These are phyloP conservation scores for Rutstroemia sp. DNA, from an alignment of 2,329 filamentous ascomycete species.

Conservation along the genomic window DNA sequence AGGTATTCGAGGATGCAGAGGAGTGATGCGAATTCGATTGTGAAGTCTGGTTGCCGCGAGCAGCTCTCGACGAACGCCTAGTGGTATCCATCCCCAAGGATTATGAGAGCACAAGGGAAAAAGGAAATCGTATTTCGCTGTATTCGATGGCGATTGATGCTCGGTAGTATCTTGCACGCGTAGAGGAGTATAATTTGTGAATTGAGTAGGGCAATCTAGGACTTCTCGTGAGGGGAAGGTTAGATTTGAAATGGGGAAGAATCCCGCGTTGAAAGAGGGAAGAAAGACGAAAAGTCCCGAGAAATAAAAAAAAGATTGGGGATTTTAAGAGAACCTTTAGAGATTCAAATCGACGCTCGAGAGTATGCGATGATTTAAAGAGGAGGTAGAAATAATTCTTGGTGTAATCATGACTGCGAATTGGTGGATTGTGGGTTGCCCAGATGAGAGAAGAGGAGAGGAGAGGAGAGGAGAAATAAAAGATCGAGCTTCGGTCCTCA, in stretches of 20 bases:
- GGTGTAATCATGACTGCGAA: constrained; percentile 11
- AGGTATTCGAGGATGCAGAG: constrained; percentile 70
- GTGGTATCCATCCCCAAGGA: constrained; percentile 45
- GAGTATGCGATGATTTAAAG: constrained; percentile 2
- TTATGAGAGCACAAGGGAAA: constrained; percentile 6
- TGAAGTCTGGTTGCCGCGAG: constrained; percentile 66
- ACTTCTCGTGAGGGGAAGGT: constrained; percentile 8
- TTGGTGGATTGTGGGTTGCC: background rate
- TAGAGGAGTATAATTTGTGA: constrained; percentile 1
- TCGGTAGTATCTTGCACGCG: constrained; percentile 1
- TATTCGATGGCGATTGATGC: background rate
- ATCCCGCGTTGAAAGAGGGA: constrained; percentile 8
- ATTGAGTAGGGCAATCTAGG: constrained; percentile 12
- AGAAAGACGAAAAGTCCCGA: background rate
- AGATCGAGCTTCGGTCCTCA: background rate
- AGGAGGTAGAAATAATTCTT: constrained; percentile 1
- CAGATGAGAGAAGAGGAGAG: background rate
- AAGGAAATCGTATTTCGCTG: background rate
- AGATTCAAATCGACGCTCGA: background rate
- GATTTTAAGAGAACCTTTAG: background rate
- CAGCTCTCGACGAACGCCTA: constrained; percentile 86
- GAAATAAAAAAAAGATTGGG: constrained; percentile 1
- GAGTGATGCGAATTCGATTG: constrained; percentile 67
- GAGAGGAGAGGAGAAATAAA: constrained; percentile 4
- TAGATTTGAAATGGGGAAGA: constrained; percentile 8